These are phyloP conservation scores for Ogataea parapolymorpha DNA, from an alignment of 805 yeast genomes.

Conservation along the genomic window DNA sequence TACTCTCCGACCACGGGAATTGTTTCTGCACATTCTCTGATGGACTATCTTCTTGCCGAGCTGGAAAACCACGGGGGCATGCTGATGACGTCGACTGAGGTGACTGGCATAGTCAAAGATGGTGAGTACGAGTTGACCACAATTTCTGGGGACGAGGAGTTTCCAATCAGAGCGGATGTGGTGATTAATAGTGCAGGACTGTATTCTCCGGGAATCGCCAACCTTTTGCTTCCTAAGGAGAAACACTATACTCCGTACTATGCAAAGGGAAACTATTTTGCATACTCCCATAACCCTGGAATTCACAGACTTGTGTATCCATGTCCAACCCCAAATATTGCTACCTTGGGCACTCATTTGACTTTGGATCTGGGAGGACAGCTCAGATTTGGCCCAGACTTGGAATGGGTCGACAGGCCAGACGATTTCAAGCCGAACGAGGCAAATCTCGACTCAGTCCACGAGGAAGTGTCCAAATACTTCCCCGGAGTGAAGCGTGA, in stretches of 20 bases:
- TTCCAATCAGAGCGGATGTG: constrained; percentile 47
- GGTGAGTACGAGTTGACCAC: constrained; percentile 33
- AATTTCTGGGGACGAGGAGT: constrained; percentile 30
- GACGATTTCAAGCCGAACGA: constrained; percentile 47
- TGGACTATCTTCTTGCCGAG: constrained; percentile 52
- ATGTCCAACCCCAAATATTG: constrained; percentile 63
- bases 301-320: constrained; percentile 69
- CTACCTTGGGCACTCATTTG: constrained; percentile 85
- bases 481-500: constrained; percentile 54
- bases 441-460: constrained; percentile 51
- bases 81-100: constrained; percentile 58
- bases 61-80: constrained; percentile 63
- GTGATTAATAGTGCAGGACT: constrained; percentile 81
- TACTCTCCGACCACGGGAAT: constrained; percentile 85
- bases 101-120: constrained; percentile 37
- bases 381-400: constrained; percentile 82
- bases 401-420: constrained; percentile 67
- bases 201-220: constrained; percentile 68
- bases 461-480: constrained; percentile 55
- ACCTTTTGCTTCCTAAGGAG: constrained; percentile 61
- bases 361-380: constrained; percentile 81
- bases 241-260: constrained; percentile 57
- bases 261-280: constrained; percentile 84
- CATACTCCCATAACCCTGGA: constrained; percentile 42
- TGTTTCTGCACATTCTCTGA: constrained; percentile 72